Percentiles rank a stretch among this genome's conserved stretches.
phyloP scores from a whole-genome alignment of 345 rosid species.

The Eucalyptus paniculata region DNA sequence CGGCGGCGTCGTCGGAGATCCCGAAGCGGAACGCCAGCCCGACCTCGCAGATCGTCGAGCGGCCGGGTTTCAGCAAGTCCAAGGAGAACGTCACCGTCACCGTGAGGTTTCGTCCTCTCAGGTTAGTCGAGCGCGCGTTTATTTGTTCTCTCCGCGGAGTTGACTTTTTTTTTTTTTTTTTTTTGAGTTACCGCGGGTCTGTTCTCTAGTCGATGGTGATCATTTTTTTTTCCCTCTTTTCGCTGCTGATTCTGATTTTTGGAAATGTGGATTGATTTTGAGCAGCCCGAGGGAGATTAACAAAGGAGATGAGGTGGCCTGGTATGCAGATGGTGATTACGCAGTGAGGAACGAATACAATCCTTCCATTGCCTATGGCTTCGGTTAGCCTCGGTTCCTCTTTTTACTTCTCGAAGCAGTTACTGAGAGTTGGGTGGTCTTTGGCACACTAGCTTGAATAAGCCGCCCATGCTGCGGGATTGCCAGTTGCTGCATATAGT shows the following conservation, averaged over 20 bases:
- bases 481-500: neutral
- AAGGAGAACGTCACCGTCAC: constrained; percentile 94
- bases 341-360: constrained; percentile 77
- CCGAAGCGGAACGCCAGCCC: constrained; percentile 13
- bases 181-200: neutral
- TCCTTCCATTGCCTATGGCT: constrained; percentile 85
- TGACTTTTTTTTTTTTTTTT: neutral
- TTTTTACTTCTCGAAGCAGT: neutral
- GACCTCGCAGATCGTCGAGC: neutral
- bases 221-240: neutral
- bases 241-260: constrained; percentile 1
- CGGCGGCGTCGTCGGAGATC: constrained; percentile 17
- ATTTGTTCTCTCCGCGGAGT: neutral
- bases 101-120: constrained; percentile 94
- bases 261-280: neutral
- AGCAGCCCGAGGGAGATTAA: constrained; percentile 91
- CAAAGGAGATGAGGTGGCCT: constrained; percentile 95
- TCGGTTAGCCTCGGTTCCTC: constrained; percentile 37
- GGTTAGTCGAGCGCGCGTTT: constrained; percentile 26
- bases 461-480: neutral
- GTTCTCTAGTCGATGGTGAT: neutral
- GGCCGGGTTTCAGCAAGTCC: neutral
- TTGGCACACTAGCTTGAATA: neutral
- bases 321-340: constrained; percentile 99
- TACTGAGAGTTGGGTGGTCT: neutral